Base-by-base conservation (phyloP, 768 basidiomycete species). In the Cystobasidium onofrii region DNA sequence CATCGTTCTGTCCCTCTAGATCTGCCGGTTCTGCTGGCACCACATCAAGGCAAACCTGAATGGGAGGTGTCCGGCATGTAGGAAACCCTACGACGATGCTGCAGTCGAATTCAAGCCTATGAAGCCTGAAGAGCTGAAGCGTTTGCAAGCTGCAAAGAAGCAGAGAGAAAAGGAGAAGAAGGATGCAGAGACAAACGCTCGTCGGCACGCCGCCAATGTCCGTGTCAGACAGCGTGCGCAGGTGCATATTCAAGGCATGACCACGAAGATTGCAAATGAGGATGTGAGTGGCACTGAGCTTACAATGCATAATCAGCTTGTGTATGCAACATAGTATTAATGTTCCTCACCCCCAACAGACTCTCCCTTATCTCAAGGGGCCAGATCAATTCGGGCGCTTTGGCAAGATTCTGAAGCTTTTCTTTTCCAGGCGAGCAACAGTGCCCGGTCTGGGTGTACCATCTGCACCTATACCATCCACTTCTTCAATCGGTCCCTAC, bases 1-100 rank as follows among this genome's bases (percentile, higher is more conserved):
- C n/a, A n/a, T n/a, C n/a, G n/a, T 43, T 18, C 7, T 43, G 41
- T 43, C 41, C 7, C 15, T 17, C 2, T 76, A 99, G 96, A 92
- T 99, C 77, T 99, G 96, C 81, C 89, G 92, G 72, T 99, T 99
- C 84, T 99, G 96, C 82, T 98, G 93, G 88, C 91, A 99, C 82
- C 93, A 98, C 83, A 95, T 96, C 85, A 89, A 90, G 83, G 88
- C 91, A 82, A 91, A 96, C 83, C 85, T 95, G 75, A 98, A 98
- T 81, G 89, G 92, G 76, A 88, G 91, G 63, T 99, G 96, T 81
- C 96, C 96, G 44, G 96, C 96, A 23, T 99, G 96, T 83, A 86
- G 96, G 78, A 85, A 94, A 76, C 86, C 90, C 71, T 98, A 97
- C 80, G 89, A 90, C 10, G 92, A 97, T 76, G 91, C 96, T 71